phyloP scores from a whole-genome alignment of 192 early-diverging fungal species.

The Backusella tarrabulga region DNA sequence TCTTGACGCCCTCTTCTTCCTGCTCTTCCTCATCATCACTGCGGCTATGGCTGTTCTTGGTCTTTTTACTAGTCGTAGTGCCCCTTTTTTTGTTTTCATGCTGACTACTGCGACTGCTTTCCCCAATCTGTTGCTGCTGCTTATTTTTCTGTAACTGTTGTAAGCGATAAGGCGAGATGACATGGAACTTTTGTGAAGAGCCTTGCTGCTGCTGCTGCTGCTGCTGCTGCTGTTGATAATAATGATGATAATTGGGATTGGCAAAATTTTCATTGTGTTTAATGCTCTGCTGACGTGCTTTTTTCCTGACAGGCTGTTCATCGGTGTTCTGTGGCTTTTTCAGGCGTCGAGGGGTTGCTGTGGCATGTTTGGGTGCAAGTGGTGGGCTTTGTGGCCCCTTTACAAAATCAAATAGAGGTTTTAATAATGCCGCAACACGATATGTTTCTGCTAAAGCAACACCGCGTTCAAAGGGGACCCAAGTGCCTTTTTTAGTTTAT shows the following conservation, averaged over 20 bases:
- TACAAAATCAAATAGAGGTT: constrained; percentile 81
- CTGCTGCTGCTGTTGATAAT: constrained; percentile 3
- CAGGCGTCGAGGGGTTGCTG: constrained; percentile 42
- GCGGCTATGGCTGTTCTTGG: not conserved
- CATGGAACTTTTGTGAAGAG: not conserved
- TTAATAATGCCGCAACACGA: constrained; percentile 68
- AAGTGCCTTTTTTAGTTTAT: constrained; percentile 39
- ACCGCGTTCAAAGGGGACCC: constrained; percentile 89
- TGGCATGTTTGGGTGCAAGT: constrained; percentile 56
- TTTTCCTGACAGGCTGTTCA: constrained; percentile 28
- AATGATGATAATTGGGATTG: constrained; percentile 19
- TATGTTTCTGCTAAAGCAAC: constrained; percentile 79
- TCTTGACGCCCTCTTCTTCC: not conserved
- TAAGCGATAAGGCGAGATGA: not conserved
- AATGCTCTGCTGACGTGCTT: constrained; percentile 28
- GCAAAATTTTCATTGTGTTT: constrained; percentile 19
- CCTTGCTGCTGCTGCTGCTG: not conserved
- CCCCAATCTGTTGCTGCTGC: not conserved
- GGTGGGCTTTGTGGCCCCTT: constrained; percentile 57
- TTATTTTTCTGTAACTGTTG: not conserved
- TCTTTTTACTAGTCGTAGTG: constrained; percentile 19
- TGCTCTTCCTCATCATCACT: not conserved
- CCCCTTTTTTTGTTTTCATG: not conserved
- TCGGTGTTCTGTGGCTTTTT: constrained; percentile 30
- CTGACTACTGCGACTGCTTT: not conserved